phyloP scores from a whole-genome alignment of 768 basidiomycete genomes.

The Lactifluus piperatus region DNA sequence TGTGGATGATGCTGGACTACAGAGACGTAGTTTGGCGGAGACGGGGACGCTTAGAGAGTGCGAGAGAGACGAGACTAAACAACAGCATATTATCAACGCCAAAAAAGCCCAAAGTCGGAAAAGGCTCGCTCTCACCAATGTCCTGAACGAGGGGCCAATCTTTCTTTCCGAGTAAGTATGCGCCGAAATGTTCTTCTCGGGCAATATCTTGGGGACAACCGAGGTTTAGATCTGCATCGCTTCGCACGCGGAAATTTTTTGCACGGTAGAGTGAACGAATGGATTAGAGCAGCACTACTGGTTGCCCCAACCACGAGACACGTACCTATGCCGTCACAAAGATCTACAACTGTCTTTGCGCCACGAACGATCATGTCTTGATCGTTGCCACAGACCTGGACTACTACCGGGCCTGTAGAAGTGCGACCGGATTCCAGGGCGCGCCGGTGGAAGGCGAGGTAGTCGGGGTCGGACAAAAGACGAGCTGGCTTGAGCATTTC shows the following conservation, averaged over 20 bases:
- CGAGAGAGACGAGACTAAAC: constrained; percentile 54
- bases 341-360: constrained; percentile 46
- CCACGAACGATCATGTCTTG: constrained; percentile 52
- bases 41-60: constrained; percentile 54
- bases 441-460: constrained; percentile 52
- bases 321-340: constrained; percentile 65
- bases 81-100: not conserved
- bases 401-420: constrained; percentile 43
- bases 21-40: constrained; percentile 47
- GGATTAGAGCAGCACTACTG: too few species aligned
- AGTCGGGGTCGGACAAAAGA: constrained; percentile 54
- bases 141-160: constrained; percentile 63
- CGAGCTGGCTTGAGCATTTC: constrained; percentile 66
- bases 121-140: constrained; percentile 51
- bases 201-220: constrained; percentile 74
- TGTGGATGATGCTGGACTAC: constrained; percentile 39
- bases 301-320: not conserved
- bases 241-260: constrained; percentile 16
- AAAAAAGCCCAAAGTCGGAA: not conserved
- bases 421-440: constrained; percentile 37
- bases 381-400: constrained; percentile 68
- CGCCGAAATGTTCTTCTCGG: constrained; percentile 58
- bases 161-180: constrained; percentile 62
- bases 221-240: constrained; percentile 57
- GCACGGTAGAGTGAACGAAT: not conserved